These are phyloP conservation scores for Aspergillus hortae DNA, from an alignment of 2,329 filamentous ascomycete species.

Conservation along the genomic window DNA sequence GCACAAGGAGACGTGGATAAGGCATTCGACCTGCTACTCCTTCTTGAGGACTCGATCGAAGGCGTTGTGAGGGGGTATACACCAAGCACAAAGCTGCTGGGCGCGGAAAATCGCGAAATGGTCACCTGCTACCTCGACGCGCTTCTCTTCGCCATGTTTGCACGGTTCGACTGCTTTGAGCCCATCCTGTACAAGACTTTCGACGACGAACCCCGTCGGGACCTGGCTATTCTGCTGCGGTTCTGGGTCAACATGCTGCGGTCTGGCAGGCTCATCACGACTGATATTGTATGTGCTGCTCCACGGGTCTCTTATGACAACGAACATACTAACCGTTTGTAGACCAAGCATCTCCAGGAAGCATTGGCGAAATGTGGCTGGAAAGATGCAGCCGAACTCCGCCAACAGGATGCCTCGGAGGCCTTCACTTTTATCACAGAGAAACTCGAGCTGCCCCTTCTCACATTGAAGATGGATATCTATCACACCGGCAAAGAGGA, in stretches of 20 bases:
- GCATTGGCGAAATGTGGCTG: constrained; percentile 82
- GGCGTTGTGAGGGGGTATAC: constrained; percentile 75
- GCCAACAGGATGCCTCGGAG: constrained; percentile 93
- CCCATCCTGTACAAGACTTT: constrained; percentile 82
- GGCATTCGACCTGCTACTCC: constrained; percentile 70
- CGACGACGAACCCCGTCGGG: constrained; percentile 66
- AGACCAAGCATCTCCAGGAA: constrained; percentile 81
- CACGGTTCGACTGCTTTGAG: constrained; percentile 83
- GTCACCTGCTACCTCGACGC: constrained; percentile 96
- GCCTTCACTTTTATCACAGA: constrained; percentile 94
- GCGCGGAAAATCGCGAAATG: constrained; percentile 77
- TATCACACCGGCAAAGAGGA: constrained; percentile 86
- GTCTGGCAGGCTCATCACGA: constrained; percentile 77
- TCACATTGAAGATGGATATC: constrained; percentile 90
- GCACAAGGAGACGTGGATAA: constrained; percentile 68
- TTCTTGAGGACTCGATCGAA: constrained; percentile 77
- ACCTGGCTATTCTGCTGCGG: constrained; percentile 72
- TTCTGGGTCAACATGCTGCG: constrained; percentile 93
- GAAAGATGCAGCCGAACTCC: constrained; percentile 70
- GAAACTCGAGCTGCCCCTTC: constrained; percentile 77
- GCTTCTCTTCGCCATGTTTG: constrained; percentile 93
- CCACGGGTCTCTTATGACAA: not conserved
- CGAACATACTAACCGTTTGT: constrained; percentile 3
- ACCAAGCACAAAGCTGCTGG: constrained; percentile 67
- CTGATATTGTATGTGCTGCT: constrained; percentile 63